phyloP scores from a whole-genome alignment of 2,329 filamentous ascomycete genomes.

The Venturia nashicola region DNA sequence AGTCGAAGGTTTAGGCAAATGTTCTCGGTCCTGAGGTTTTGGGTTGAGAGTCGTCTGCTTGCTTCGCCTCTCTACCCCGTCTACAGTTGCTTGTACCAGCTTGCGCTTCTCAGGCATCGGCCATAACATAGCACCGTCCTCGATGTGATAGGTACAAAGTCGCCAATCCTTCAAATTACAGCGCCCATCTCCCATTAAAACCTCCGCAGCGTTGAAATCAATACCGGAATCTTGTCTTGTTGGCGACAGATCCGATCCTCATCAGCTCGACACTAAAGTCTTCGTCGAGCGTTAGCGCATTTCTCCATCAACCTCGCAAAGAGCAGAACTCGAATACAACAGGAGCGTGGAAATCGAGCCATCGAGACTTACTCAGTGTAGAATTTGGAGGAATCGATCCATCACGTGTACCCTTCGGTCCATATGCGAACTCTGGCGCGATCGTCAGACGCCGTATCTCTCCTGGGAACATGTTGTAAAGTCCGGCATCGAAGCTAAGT shows the following conservation, averaged over 20 bases:
- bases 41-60: not conserved
- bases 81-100: not conserved
- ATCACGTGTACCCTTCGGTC: constrained; percentile 45
- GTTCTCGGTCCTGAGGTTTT: not conserved
- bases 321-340: not conserved
- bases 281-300: not conserved
- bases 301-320: not conserved
- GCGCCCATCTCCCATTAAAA: not conserved
- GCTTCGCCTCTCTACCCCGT: not conserved
- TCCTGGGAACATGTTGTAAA: constrained; percentile 88
- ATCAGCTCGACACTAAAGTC: constrained; percentile 86
- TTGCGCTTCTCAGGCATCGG: not conserved
- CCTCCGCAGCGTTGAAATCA: not conserved
- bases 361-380: constrained; percentile 52
- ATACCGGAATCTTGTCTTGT: not conserved
- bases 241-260: constrained; percentile 60
- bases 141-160: not conserved
- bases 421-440: constrained; percentile 77
- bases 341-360: constrained; percentile 3
- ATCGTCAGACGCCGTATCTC: constrained; percentile 84
- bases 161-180: not conserved
- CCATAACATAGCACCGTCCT: not conserved
- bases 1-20: not conserved
- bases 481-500: constrained; percentile 52
- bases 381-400: constrained; percentile 67